Evolutionary conservation across 75 land plant species (phyloP), one percentile per base, ranked within the genome.

Genomic region (Selaginella tamariscina): DNA sequence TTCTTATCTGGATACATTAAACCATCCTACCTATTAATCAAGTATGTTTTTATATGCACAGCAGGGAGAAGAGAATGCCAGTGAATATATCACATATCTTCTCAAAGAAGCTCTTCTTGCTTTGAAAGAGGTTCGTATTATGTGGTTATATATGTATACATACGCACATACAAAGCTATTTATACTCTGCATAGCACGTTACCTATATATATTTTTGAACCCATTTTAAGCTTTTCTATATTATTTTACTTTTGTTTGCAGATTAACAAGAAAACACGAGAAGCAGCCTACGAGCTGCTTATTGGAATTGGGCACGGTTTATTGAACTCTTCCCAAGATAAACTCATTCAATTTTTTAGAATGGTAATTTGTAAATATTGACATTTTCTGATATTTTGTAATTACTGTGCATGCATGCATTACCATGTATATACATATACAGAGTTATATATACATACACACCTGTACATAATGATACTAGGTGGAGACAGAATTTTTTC

Each of bases 231-330:
- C 49, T 39, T 39, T 39, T 39, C 49, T 39, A 5, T n/a, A n/a
- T n/a, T n/a, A n/a, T n/a, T n/a, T n/a, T n/a, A n/a, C n/a, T n/a
- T n/a, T n/a, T n/a, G n/a, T 74, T 29, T 71, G n/a, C 84, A 91
- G 96, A 70, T 81, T 29, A 94, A 94, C 71, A 89, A 82, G 56
- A 94, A 85, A 75, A 94, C 96, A 65, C 80, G 94, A 70, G 88
- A 84, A 64, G 81, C 70, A 68, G 98, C 98, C 15, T 93, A 88
- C 79, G 94, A 86, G 20, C 70, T 85, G 64, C 80, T 93, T 13
- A 83, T 93, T 24, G 77, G 82, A 68, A 80, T 93, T 71, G 98
- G 90, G n/a, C 89, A 86, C 78, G 90, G 77, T 32, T 81, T 74
- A 80, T 74, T 70, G 56, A 83, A 82, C 56, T 80, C 74, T 39